phyloP scores from a whole-genome alignment of 148 eudicot genomes.

The Mesembryanthemum crystallinum region DNA sequence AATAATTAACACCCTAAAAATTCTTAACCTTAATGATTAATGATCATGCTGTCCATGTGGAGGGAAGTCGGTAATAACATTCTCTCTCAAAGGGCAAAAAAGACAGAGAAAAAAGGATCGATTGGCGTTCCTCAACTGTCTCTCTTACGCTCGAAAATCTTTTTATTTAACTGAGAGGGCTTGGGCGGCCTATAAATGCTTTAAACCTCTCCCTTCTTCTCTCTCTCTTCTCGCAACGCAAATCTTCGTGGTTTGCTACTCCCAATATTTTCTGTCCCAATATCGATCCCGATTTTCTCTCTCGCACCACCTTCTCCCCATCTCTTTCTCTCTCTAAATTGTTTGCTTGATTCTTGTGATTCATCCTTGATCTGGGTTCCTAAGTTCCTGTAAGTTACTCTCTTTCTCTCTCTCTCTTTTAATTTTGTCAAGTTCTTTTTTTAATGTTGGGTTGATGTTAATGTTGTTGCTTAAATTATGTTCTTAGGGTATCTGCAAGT shows the following conservation, averaged over 20 bases:
- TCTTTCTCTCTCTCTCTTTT: not conserved
- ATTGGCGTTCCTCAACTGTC: slow-evolving; percentile 21
- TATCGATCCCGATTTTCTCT: slow-evolving; percentile 22
- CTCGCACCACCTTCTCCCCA: too few species aligned
- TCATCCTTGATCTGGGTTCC: slow-evolving; percentile 1
- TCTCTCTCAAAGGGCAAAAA: not conserved
- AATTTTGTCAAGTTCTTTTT: not conserved
- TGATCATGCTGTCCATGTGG: slow-evolving; percentile 5
- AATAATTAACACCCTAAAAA: too few species aligned
- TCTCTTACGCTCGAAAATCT: slow-evolving; percentile 18
- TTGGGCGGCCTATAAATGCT: not conserved
- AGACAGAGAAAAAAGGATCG: not conserved
- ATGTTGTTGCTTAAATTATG: slow-evolving; percentile 12
- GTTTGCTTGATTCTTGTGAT: slow-evolving; percentile 11
- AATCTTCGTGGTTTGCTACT: slow-evolving; percentile 20
- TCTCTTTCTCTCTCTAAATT: not conserved
- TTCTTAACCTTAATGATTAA: not conserved
- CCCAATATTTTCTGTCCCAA: slow-evolving; percentile 15
- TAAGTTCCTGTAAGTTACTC: slow-evolving; percentile 7
- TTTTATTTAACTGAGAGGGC: not conserved
- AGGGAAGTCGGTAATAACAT: not conserved
- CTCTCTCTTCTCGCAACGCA: slow-evolving; percentile 18
- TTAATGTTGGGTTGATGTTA: not conserved
- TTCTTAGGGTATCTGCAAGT: not conserved
- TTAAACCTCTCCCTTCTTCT: not conserved